Base-by-base conservation (phyloP, 2,329 filamentous ascomycete species). In the Furcasterigmium sp. region DNA sequence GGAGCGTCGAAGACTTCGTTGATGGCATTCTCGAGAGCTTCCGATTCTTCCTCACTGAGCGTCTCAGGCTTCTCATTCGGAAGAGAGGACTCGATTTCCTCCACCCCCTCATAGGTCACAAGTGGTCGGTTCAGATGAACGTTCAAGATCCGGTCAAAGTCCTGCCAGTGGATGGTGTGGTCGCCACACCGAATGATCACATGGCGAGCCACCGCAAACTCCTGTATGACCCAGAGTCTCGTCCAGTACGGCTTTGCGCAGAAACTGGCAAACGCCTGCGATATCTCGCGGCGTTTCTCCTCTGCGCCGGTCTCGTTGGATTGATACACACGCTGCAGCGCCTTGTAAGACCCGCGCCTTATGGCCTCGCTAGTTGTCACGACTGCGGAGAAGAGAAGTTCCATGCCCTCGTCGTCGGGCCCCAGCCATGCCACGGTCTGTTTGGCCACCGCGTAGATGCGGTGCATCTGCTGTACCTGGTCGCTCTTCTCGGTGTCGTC, bases 181-280 rank as follows among this genome's bases (percentile, higher is more conserved):
- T n/a, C 15, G 3, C 57, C 57, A 32, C 56, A 61, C 30, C 57
- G 52, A 9, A 61, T 53, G 13, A 34, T 44, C n/a, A 56, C 46
- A 2, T 43, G 15, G 5, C 21, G 42, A 1, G 56, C 56, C 21
- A 58, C 56, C 41, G 50, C 49, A 15, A 61, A 48, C 40, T 62
- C 59, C 38, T 59, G 59, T 5, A 61, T 51, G 10, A 61, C 53
- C 58, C 60, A 63, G 1, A 66, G 38, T 23, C 63, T 47, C 4
- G 42, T 53, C 64, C 62, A 66, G 45, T 65, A 67, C 8, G 59
- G 51, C 44, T 55, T 51, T 5, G 63, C 54, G 25, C 63, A 65
- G 5, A 65, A 43, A 4, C 28, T 25, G 6, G 23, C 29, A 5
- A 39, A 43, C 3, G 26, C 36, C 5, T 26, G 23, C 7, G 23